phyloP scores from a whole-genome alignment of 768 basidiomycete species.

The Cystobasidium ongulense region DNA sequence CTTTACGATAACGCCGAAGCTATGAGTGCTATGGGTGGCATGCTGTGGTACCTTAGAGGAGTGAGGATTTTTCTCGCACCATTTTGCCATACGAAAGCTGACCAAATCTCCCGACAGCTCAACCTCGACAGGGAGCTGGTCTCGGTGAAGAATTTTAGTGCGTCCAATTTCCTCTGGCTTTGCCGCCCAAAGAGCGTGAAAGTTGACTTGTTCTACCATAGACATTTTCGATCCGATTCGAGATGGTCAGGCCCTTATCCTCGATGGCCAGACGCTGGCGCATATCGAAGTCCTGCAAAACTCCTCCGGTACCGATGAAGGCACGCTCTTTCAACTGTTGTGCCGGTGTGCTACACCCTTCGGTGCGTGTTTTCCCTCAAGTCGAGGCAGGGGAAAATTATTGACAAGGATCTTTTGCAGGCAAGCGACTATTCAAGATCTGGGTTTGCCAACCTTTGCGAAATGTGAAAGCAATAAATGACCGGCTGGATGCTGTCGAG shows the following conservation, averaged over 20 bases:
- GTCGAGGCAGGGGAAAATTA: neutral
- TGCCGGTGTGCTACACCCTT: conserved; percentile 82
- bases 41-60: conserved; percentile 59
- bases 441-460: conserved; percentile 92
- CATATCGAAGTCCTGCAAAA: conserved; percentile 92
- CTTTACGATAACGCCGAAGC: conserved; percentile 61
- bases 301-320: conserved; percentile 86
- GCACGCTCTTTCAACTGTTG: conserved; percentile 68
- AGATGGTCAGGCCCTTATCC: conserved; percentile 68
- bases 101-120: conserved; percentile 68
- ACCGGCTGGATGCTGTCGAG: conserved; percentile 88
- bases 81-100: neutral
- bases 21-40: conserved; percentile 76
- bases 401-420: conserved; percentile 46
- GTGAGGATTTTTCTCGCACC: neutral
- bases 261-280: conserved; percentile 90
- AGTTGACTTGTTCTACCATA: neutral
- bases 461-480: conserved; percentile 73
- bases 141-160: conserved; percentile 91
- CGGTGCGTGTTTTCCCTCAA: conserved; percentile 51
- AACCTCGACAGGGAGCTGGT: conserved; percentile 94
- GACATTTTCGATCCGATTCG: conserved; percentile 60
- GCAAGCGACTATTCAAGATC: conserved; percentile 88
- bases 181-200: conserved; percentile 47
- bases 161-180: conserved; percentile 60